Conservation (phyloP, 2,329 filamentous ascomycete genomes). For the Colletotrichum endophyticum region DNA sequence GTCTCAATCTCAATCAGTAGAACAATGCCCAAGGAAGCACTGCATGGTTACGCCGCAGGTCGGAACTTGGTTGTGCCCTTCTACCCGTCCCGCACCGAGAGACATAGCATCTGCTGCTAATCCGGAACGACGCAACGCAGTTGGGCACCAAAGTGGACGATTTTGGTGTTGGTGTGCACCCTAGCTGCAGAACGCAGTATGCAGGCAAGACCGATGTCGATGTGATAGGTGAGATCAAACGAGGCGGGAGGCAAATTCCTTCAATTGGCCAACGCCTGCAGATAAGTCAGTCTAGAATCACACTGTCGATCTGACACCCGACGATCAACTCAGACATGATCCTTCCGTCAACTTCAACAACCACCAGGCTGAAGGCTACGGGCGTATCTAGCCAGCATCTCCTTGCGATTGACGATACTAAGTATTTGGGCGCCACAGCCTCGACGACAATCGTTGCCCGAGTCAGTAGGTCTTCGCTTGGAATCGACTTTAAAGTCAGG, state of each 20-base stretch:
- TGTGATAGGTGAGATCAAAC: background rate
- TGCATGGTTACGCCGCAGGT: background rate
- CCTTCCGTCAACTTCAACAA: background rate
- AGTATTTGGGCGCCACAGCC: background rate
- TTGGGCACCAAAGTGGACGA: background rate
- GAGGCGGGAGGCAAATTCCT: background rate
- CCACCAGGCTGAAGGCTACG: background rate
- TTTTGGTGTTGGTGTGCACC: background rate
- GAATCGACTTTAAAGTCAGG: background rate
- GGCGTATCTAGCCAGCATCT: background rate
- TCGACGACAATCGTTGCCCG: background rate
- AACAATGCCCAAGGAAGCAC: background rate
- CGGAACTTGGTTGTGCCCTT: background rate
- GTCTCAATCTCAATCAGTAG: background rate
- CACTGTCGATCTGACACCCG: background rate
- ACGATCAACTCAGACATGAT: background rate
- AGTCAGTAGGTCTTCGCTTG: background rate
- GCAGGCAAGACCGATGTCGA: background rate
- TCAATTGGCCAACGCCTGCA: background rate
- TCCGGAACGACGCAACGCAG: background rate
- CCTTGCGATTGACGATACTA: background rate
- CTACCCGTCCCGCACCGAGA: background rate
- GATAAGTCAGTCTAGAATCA: background rate
- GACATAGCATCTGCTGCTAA: background rate
- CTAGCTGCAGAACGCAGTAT: background rate